These are phyloP conservation scores for Paxillus rubicundulus DNA, from an alignment of 768 basidiomycete genomes.

Conservation along the genomic window DNA sequence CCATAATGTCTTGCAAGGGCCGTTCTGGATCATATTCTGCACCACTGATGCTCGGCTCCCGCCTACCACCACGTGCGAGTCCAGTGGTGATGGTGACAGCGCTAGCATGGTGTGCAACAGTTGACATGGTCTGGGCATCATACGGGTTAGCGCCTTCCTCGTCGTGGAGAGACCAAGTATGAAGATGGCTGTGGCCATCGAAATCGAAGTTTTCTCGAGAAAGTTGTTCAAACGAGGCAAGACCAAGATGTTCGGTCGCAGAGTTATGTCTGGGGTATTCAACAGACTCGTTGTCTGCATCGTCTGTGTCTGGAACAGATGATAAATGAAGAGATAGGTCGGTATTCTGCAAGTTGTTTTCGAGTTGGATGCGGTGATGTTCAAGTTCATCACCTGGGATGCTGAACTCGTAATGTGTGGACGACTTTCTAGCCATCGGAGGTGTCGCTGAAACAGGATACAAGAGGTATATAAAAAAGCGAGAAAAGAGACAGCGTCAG, in stretches of 20 bases:
- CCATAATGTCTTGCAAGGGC: constrained; percentile 70
- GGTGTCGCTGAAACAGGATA: constrained; percentile 15
- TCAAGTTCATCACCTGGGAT: constrained; percentile 76
- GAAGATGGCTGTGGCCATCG: constrained; percentile 46
- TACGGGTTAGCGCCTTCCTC: constrained; percentile 70
- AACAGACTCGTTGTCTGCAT: constrained; percentile 47
- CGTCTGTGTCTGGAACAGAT: constrained; percentile 42
- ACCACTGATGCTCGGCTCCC: constrained; percentile 64
- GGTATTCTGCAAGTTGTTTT: constrained; percentile 72
- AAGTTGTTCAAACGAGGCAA: constrained; percentile 58
- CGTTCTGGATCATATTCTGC: constrained; percentile 87
- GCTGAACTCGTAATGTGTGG: constrained; percentile 41
- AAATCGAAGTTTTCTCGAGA: constrained; percentile 57
- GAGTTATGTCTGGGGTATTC: constrained; percentile 75
- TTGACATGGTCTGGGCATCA: constrained; percentile 71
- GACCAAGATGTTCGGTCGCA: constrained; percentile 55
- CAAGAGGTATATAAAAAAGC: constrained; percentile 15
- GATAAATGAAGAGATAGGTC: constrained; percentile 72
- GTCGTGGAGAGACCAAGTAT: constrained; percentile 61
- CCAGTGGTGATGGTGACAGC: constrained; percentile 85
- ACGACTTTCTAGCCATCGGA: constrained; percentile 25
- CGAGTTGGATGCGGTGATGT: constrained; percentile 71
- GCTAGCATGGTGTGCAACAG: constrained; percentile 86
- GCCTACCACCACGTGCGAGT: constrained; percentile 47
- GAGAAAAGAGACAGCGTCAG: constrained; percentile 6